phyloP scores from a whole-genome alignment of 1,284 basidiomycete species.

The Somion occarium region DNA sequence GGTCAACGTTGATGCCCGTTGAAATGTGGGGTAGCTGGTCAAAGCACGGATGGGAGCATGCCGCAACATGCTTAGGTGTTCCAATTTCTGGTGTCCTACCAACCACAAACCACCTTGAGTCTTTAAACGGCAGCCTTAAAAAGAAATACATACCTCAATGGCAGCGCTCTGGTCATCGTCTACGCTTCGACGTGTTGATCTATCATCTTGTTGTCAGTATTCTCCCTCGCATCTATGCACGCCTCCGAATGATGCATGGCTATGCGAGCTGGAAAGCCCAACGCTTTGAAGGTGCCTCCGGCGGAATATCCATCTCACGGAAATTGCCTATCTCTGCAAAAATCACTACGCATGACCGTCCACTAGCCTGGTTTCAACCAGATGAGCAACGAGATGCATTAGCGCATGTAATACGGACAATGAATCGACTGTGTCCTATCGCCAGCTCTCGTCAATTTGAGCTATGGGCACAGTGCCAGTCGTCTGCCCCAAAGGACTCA shows the following conservation, averaged over 20 bases:
- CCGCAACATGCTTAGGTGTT: conserved; percentile 20
- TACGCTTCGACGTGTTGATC: conserved; percentile 8
- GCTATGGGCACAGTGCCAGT: background rate
- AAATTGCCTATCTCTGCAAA: background rate
- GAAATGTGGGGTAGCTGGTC: conserved; percentile 29
- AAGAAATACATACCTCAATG: conserved; percentile 22
- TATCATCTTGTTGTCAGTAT: conserved; percentile 1
- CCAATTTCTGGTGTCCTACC: conserved; percentile 27
- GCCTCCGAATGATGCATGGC: background rate
- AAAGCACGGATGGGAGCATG: conserved; percentile 16
- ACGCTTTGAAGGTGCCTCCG: background rate
- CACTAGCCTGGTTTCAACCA: background rate
- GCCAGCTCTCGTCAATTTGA: background rate
- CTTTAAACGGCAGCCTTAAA: conserved; percentile 35
- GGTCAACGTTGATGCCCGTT: conserved; percentile 1
- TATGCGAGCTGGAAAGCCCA: background rate
- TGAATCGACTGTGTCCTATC: background rate
- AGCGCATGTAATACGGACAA: background rate
- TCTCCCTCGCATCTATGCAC: conserved; percentile 7
- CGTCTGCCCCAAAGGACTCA: background rate
- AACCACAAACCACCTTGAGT: conserved; percentile 37
- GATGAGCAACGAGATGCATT: background rate
- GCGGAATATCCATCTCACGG: background rate
- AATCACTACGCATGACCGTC: background rate
- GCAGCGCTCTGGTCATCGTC: conserved; percentile 23